phyloP scores from a whole-genome alignment of 2,329 filamentous ascomycete species.

The Sarocladium kiliense region DNA sequence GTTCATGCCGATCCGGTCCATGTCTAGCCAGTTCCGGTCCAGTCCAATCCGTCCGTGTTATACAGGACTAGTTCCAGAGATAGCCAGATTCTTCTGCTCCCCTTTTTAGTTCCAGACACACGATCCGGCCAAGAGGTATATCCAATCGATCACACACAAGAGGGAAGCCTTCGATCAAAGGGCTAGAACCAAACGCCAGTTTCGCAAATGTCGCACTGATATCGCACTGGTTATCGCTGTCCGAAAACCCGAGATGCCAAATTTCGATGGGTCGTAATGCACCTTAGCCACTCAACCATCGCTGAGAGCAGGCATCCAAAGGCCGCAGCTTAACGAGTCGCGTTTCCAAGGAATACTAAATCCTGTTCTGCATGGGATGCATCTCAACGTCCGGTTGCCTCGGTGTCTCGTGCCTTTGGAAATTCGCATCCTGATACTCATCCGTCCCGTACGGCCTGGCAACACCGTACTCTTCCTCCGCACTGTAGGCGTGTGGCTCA shows the following conservation, averaged over 20 bases:
- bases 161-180: neutral
- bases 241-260: too few species aligned
- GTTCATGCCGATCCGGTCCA: neutral
- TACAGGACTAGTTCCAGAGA: too few species aligned
- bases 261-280: too few species aligned
- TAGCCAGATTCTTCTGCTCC: too few species aligned
- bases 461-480: slow-evolving; percentile 1
- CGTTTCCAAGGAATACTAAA: neutral
- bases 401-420: neutral
- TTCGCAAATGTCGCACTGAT: neutral
- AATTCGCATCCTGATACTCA: neutral
- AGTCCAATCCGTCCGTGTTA: neutral
- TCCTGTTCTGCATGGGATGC: slow-evolving; percentile 5
- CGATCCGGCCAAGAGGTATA: neutral
- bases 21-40: neutral
- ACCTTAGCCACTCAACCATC: too few species aligned
- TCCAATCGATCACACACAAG: neutral
- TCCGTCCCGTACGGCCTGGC: neutral
- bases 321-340: neutral
- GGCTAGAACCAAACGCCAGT: neutral
- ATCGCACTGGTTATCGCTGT: neutral
- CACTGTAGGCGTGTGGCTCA: neutral
- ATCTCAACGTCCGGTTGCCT: slow-evolving; percentile 1
- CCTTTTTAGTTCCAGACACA: too few species aligned
- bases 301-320: neutral